These are phyloP conservation scores for Neurospora sp. DNA, from an alignment of 495 filamentous ascomycete genomes.

Conservation along the genomic window DNA sequence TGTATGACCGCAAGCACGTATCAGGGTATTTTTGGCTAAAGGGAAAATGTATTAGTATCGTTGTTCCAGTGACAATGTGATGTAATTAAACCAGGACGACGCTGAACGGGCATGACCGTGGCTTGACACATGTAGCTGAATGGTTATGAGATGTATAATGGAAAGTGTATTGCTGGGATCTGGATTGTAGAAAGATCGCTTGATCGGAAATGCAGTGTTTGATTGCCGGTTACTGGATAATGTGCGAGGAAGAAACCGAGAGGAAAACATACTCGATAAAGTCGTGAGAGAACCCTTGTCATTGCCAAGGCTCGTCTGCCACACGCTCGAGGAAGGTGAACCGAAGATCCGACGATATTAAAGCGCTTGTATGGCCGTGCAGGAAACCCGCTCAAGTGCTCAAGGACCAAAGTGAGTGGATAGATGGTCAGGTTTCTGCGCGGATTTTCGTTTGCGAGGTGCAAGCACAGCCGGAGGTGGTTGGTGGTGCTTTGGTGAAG, in stretches of 20 bases:
- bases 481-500: background rate
- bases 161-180: background rate
- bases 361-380: constrained; percentile 3
- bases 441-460: background rate
- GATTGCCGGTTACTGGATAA: background rate
- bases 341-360: constrained; percentile 19
- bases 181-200: background rate
- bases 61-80: background rate
- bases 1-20: background rate
- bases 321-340: constrained; percentile 10
- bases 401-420: background rate
- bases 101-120: background rate
- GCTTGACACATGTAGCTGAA: background rate
- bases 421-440: background rate
- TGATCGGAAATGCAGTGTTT: background rate
- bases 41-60: background rate
- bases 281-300: background rate
- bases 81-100: background rate
- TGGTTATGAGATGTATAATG: background rate
- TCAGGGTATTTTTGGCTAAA: background rate
- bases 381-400: background rate
- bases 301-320: constrained; percentile 7
- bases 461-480: background rate
- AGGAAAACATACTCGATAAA: background rate
- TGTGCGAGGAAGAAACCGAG: background rate